These are phyloP conservation scores for Ganoderma multipileum DNA, from an alignment of 1,284 basidiomycete species.

Conservation along the genomic window DNA sequence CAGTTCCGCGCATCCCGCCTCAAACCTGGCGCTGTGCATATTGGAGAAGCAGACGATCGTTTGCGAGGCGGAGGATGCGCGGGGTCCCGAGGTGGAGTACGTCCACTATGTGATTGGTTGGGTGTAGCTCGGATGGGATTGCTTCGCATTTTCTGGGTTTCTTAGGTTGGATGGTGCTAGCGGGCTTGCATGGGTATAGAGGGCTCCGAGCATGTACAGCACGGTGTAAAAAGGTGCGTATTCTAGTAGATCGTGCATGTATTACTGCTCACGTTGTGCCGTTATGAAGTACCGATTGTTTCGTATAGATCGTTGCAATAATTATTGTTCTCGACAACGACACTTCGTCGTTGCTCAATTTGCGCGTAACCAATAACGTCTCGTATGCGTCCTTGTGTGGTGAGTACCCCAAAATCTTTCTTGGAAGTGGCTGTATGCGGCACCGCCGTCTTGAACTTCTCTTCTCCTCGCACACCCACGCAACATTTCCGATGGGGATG, in stretches of 20 bases:
- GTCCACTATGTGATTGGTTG: conserved; percentile 73
- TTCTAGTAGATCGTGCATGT: neutral
- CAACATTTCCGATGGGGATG: neutral
- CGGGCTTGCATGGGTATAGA: neutral
- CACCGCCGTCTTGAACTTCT: no score
- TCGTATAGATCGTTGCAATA: no score
- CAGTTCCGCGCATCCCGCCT: conserved; percentile 4
- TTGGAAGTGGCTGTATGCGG: neutral
- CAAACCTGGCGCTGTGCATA: conserved; percentile 44
- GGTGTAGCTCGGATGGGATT: conserved; percentile 34
- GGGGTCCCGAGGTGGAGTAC: conserved; percentile 57
- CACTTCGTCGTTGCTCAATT: no score
- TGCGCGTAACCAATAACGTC: no score
- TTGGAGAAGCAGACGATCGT: conserved; percentile 57
- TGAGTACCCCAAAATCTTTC: no score
- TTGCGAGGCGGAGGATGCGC: conserved; percentile 54
- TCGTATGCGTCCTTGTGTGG: no score
- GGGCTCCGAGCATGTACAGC: neutral
- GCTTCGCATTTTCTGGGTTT: neutral
- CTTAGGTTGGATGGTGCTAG: neutral
- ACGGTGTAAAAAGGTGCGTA: neutral
- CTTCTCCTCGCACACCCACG: no score
- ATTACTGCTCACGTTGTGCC: no score
- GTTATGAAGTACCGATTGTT: no score
- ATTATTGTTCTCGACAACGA: no score